Percentiles rank a stretch among this genome's conserved stretches.
Evolutionary conservation across 2,329 filamentous ascomycete genomes (phyloP).

Genomic region (Sporothrix curviconia): DNA sequence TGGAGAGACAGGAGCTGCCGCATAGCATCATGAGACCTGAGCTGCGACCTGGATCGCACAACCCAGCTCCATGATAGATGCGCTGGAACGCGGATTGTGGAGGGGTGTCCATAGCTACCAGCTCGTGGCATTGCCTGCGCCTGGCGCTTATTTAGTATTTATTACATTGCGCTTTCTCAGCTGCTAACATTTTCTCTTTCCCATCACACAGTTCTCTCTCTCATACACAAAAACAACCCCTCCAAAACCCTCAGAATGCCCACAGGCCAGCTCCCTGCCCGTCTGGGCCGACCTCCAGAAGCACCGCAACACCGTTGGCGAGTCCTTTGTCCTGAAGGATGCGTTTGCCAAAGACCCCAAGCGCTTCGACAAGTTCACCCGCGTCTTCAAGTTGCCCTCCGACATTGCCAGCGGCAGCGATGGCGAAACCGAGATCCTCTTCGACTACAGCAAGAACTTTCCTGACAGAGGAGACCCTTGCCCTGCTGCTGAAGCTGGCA

Average conservation of each 20-base stretch:
- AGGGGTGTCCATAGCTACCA: background rate
- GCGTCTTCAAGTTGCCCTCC: constrained; percentile 75
- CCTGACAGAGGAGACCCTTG: constrained; percentile 85
- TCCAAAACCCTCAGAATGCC: constrained; percentile 49
- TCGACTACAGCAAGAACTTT: constrained; percentile 99
- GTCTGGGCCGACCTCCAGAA: constrained; percentile 88
- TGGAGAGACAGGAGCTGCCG: background rate
- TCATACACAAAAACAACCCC: background rate
- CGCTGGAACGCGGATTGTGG: background rate
- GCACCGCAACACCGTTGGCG: constrained; percentile 80
- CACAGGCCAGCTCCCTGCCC: constrained; percentile 75
- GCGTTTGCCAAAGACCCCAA: constrained; percentile 82
- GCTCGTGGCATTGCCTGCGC: too few relatives aligned
- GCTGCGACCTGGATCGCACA: background rate
- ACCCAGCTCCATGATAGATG: background rate
- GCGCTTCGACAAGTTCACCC: constrained; percentile 86
- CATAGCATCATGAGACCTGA: background rate
- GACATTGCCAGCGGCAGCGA: constrained; percentile 53
- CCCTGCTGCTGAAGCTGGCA: constrained; percentile 80
- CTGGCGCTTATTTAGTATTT: background rate
- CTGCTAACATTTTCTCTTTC: background rate
- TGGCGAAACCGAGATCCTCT: constrained; percentile 71
- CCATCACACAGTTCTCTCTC: background rate
- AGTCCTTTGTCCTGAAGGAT: constrained; percentile 86
- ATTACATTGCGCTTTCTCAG: background rate